Base-by-base conservation (phyloP, 176 grass and related monocot genomes). In the Urochloa ruziziensis region DNA sequence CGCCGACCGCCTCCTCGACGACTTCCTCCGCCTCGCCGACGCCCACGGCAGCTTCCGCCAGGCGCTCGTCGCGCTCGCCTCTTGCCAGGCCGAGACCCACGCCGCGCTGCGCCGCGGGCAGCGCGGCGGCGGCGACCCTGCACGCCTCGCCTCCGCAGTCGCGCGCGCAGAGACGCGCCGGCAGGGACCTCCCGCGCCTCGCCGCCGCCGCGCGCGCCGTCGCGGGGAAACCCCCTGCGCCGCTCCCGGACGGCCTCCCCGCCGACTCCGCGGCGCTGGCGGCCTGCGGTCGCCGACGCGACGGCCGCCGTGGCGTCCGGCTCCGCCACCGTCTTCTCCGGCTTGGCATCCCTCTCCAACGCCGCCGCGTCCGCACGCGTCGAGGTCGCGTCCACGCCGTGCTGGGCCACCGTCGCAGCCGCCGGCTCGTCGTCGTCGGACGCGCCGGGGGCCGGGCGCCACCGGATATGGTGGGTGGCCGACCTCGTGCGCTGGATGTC, bases 401-500 rank as follows among this genome's bases (percentile, higher is more conserved):
- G 84, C 72, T 93, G 88, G 85, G 12, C 36, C 63, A 76, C 71
- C n/a, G n/a, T n/a, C n/a, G 39, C 34, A 2, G 43, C 87, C 14
- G 33, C 82, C 1, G 21, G 14, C 44, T 59, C 59, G 4, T 49
- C 6, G 21, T 2, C 43, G 0, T 75, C 67, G 3, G 64, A 78
- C 40, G 28, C 51, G 19, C 49, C 84, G 6, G 62, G 76, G 36
- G 32, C 49, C 32, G 19, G 62, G 33, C 62, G 34, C 69, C 85
- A 84, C 33, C 76, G 78, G 24, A 63, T 92, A 1, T 92, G 90
- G 90, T 92, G 86, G 90, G 90, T 89, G 49, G 90, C 86, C 19
- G 72, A 92, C 83, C 83, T 92, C 49, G 73, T 92, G 13, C 86
- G 90, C 60, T 92, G 90, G 90, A 92, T 88, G 85, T 85, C 87